phyloP scores from a whole-genome alignment of 2,329 filamentous ascomycete genomes.

The Tolypocladium pustulatum region DNA sequence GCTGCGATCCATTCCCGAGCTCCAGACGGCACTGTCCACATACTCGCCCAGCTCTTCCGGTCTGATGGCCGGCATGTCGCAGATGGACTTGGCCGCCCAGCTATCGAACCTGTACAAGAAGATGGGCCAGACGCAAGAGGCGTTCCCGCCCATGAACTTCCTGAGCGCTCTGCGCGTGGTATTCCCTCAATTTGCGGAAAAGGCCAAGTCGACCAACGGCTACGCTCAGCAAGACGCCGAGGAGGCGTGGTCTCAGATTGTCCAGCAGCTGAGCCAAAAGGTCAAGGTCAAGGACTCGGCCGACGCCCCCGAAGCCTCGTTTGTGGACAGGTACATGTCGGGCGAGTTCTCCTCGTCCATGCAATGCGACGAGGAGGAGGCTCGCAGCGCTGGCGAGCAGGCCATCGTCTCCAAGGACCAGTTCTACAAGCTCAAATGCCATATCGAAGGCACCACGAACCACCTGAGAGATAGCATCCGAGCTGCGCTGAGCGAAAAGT shows the following conservation, averaged over 20 bases:
- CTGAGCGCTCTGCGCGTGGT: conserved; percentile 66
- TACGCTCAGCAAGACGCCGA: conserved; percentile 98
- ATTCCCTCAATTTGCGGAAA: conserved; percentile 91
- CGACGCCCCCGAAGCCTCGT: conserved; percentile 47
- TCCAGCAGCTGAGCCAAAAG: conserved; percentile 72
- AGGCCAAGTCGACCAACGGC: conserved; percentile 67
- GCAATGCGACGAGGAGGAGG: conserved; percentile 73
- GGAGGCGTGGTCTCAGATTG: conserved; percentile 94
- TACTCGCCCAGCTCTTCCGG: conserved; percentile 29
- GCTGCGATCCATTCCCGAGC: conserved; percentile 77
- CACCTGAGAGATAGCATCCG: conserved; percentile 83
- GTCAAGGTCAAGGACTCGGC: conserved; percentile 52
- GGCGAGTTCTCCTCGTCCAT: conserved; percentile 71
- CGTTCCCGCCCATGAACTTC: conserved; percentile 77
- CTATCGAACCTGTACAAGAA: conserved; percentile 77
- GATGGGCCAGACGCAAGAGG: conserved; percentile 81
- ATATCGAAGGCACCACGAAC: conserved; percentile 80
- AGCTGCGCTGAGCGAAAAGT: conserved; percentile 72
- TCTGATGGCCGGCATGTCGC: conserved; percentile 34
- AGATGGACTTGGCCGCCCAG: conserved; percentile 63
- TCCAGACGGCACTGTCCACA: conserved; percentile 65
- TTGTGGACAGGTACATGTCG: conserved; percentile 84
- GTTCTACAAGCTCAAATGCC: conserved; percentile 92
- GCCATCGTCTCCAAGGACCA: conserved; percentile 56
- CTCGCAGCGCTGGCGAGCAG: conserved; percentile 64